Conservation (phyloP, 257 asterid genomes). For the Rhazya stricta region DNA sequence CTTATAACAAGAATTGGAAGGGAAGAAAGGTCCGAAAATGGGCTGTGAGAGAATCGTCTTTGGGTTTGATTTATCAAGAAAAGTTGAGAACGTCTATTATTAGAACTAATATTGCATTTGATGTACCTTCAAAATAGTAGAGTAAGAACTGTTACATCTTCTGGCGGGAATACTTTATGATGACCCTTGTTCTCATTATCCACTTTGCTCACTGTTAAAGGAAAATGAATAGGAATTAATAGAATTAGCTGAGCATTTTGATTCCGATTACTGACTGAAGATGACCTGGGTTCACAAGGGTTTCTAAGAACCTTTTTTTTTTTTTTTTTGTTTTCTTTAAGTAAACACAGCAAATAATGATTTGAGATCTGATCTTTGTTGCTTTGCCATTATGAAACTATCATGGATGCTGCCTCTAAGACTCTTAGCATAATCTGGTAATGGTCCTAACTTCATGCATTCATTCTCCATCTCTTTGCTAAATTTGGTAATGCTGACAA, state of each 20-base stretch:
- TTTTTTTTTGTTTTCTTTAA: too few species aligned
- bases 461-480: background rate
- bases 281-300: background rate
- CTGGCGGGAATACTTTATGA: too few species aligned
- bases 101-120: too few species aligned
- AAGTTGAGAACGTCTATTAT: too few species aligned
- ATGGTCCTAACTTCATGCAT: background rate
- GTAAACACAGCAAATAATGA: too few species aligned
- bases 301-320: too few species aligned
- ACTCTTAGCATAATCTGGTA: background rate
- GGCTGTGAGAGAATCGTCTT: background rate
- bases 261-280: background rate
- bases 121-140: too few species aligned
- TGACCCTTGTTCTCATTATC: too few species aligned
- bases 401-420: background rate
- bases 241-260: background rate
- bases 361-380: background rate
- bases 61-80: background rate
- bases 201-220: background rate
- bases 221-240: background rate
- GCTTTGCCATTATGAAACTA: background rate
- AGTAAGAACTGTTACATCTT: too few species aligned
- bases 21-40: background rate
- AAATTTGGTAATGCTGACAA: background rate
- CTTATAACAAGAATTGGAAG: background rate